These are phyloP conservation scores for Aegilops umbellulata DNA, from an alignment of 176 grass and related monocot genomes.

Conservation along the genomic window DNA sequence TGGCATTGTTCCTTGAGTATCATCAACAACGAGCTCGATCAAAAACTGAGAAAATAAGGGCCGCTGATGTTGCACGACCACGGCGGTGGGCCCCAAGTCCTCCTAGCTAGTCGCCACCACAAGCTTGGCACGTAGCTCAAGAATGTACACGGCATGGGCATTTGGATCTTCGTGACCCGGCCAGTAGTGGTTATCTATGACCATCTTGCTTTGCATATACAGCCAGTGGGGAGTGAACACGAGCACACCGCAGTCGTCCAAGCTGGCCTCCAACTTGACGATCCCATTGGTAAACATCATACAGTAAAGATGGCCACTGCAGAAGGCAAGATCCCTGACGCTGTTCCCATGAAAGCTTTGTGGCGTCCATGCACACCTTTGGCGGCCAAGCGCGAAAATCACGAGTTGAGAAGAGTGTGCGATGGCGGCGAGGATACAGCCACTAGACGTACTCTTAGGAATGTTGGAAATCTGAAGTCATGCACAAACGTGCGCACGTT, in stretches of 20 bases:
- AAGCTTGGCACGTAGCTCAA: neutral
- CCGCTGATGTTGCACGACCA: no score
- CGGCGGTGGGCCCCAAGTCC: no score
- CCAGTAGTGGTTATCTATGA: no score
- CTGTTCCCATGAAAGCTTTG: neutral
- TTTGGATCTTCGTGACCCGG: no score
- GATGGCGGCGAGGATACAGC: no score
- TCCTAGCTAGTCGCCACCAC: neutral
- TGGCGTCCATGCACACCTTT: neutral
- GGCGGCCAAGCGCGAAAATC: neutral
- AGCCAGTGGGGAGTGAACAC: neutral
- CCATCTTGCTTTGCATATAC: neutral
- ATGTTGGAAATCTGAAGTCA: no score
- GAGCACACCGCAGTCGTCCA: no score
- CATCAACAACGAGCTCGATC: neutral
- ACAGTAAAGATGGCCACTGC: neutral
- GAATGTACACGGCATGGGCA: neutral
- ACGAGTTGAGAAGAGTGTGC: neutral
- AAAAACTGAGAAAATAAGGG: neutral
- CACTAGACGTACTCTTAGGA: no score
- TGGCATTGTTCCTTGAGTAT: neutral
- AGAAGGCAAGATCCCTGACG: neutral
- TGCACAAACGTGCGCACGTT: no score
- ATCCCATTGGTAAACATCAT: no score
- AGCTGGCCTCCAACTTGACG: neutral